Base-by-base conservation (phyloP, 2,329 filamentous ascomycete species). In the Trichoderma aggressivum region DNA sequence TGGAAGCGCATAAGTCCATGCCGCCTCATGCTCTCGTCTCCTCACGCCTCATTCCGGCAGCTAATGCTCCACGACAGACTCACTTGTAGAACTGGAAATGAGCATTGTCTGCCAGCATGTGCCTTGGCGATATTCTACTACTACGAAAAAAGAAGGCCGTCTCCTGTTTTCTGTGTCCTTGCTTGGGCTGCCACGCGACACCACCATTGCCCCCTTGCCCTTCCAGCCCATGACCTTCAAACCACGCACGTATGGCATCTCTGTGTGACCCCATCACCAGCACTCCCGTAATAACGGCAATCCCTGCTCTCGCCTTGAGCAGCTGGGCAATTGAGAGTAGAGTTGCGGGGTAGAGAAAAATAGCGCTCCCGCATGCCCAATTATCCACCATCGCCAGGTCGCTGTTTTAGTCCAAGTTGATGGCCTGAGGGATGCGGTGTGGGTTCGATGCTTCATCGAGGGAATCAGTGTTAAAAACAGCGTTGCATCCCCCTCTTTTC, bases 331-430 rank as follows among this genome's bases (percentile, higher is more conserved):
- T 34, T 10, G 53, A 69, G 28, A 32, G 28, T 34, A 14, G 30
- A 18, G 56, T 61, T 69, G 66, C 66, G 66, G 66, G 66, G 66
- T 69, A 69, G 43, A 60, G 43, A 61, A 69, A 53, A 69, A 66
- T 68, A 68, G 65, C 65, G 65, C 65, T 68, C 65, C 65, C 65
- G 55, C 62, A 55, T 59, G 65, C 53, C 64, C 65, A 39, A 60
- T 59, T 67, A 67, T 60, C 65, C 65, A 68, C 65, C 55, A 60
- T 68, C 55, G 58, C 65, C 65, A 68, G 65, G 65, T 68, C 65
- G 30, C 65, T 28, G 53, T 24, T 50, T 59, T 59, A 59, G 53
- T 24, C 58, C 53, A 66, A 39, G 55, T 26, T 43, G 39, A 59
- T 59, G 36, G 65, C 65, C 65, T 32, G 39, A 68, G 55, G 55